Conservation (phyloP, 305 asterid species). For the Fraxinus baroniana region DNA sequence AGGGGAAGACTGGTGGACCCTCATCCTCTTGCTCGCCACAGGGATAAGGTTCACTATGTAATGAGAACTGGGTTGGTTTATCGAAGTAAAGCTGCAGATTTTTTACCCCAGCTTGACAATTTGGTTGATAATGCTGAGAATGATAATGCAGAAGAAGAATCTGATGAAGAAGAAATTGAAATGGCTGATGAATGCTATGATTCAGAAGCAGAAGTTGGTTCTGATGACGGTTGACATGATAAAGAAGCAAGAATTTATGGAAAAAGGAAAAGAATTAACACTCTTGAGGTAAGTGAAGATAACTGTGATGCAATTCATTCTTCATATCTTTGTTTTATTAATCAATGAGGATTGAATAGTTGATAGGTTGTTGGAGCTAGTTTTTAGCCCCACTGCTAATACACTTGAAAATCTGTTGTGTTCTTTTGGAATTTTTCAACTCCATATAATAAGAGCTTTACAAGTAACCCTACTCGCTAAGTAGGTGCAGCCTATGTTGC, state of each 20-base stretch:
- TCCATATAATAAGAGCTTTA: background rate
- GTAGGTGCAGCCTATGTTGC: background rate
- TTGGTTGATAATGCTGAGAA: constrained; percentile 35
- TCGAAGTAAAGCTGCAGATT: constrained; percentile 61
- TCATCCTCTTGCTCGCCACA: constrained; percentile 56
- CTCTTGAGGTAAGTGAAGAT: constrained; percentile 11
- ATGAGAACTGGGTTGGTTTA: constrained; percentile 82
- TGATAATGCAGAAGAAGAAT: constrained; percentile 34
- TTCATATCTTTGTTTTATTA: background rate
- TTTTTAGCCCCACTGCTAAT: background rate
- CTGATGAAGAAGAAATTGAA: constrained; percentile 58
- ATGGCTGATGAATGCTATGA: constrained; percentile 41
- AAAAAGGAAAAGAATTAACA: background rate
- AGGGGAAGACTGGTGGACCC: constrained; percentile 66
- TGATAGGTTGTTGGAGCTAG: constrained; percentile 10
- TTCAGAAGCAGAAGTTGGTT: constrained; percentile 46
- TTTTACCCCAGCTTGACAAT: constrained; percentile 48
- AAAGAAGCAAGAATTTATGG: background rate
- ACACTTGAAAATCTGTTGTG: background rate
- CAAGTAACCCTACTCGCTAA: background rate
- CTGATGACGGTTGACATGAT: constrained; percentile 42
- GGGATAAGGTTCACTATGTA: constrained; percentile 66
- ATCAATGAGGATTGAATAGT: background rate
- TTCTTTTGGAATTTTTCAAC: background rate
- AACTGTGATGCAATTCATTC: background rate